Evolutionary conservation across 140 eudicot genomes (phyloP), one percentile per base, ranked within the genome.

Genomic region (Stevia rebaudiana): DNA sequence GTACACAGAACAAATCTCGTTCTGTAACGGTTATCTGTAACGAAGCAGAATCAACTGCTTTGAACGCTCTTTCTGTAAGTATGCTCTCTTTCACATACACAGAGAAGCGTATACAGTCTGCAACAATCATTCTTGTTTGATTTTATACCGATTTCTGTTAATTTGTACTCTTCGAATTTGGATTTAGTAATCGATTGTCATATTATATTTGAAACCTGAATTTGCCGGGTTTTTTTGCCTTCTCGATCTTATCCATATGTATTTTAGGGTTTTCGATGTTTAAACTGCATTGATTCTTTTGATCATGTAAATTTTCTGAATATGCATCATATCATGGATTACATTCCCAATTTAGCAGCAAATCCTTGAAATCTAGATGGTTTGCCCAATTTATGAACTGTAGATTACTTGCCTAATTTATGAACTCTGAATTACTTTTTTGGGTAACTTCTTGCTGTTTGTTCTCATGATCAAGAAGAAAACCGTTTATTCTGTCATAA

Each of bases 31-130:
- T 63, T 44, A 25, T 24, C 57, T 24, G 67, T 63, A 2, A 22
- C 18, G 49, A 63, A 72, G 65, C 77, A 40, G 70, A 51, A 19
- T n/a, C 49, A 39, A 40, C 58, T 63, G 77, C 65, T 72, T 53
- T 31, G 18, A 36, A 62, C 49, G 19, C 21, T 42, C 56, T 39
- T 21, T 74, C 78, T 56, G 78, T 65, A 65, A 56, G 73, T 65
- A 16, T n/a, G 31, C 23, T 63, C 3, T 2, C 6, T 25, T 19
- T 47, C 48, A 19, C 36, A 69, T 39, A 46, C 33, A 56, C 54
- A 69, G 48, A 43, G 19, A 30, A 31, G 46, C 39, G 49, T 6
- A 16, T 21, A 40, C 37, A 18, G 19, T 4, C 61, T 48, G 11
- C 12, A 36, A 55, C 50, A n/a, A 30, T 56, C 9, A 54, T 21